Evolutionary conservation across 1,284 basidiomycete species (phyloP).

Genomic region (Retiboletus fuscus): DNA sequence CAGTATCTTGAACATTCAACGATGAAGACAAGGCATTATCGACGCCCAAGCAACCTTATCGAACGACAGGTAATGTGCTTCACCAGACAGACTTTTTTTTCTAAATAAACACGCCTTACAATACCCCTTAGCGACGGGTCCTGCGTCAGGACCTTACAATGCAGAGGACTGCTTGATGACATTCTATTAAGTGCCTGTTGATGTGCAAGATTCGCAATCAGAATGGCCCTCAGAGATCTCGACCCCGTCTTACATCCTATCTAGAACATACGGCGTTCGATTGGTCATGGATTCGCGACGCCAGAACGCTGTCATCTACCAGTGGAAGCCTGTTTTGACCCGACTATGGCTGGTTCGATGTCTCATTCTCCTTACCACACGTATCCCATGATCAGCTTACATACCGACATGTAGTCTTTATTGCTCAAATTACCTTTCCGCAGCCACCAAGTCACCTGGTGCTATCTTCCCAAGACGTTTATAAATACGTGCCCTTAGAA

Average conservation of each 20-base stretch:
- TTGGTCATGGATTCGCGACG: not conserved
- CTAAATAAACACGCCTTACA: no score
- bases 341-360: no score
- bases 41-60: no score
- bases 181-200: not conserved
- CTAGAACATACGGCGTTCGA: not conserved
- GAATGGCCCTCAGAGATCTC: not conserved
- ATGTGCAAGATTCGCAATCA: not conserved
- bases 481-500: slow-evolving; percentile 18
- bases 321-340: not conserved
- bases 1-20: no score
- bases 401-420: not conserved
- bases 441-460: not conserved
- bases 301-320: not conserved
- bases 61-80: no score
- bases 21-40: no score
- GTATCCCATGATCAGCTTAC: slow-evolving; percentile 20
- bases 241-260: not conserved
- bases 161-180: not conserved
- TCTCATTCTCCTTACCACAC: not conserved
- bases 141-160: no score
- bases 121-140: no score
- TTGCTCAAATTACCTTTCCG: slow-evolving; percentile 3
- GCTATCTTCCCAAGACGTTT: slow-evolving; percentile 12
- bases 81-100: no score